A percentile compares a stretch with the other conserved stretches of the same genome.
These are phyloP conservation scores for Aspergillus candidus DNA, from an alignment of 2,329 filamentous ascomycete genomes.

Conservation along the genomic window DNA sequence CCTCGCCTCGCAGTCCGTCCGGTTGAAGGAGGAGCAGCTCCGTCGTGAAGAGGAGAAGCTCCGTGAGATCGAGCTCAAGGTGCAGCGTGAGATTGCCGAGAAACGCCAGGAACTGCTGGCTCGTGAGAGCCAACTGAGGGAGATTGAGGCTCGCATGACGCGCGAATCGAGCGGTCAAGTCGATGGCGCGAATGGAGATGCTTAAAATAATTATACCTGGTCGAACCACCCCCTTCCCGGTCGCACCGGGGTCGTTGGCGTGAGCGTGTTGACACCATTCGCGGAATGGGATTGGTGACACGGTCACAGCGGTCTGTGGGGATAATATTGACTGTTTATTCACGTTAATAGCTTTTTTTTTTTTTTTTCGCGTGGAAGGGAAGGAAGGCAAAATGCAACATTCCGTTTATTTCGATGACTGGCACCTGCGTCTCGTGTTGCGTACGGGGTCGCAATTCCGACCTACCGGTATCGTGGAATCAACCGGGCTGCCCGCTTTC, in stretches of 20 bases:
- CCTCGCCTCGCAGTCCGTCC: conserved; percentile 91
- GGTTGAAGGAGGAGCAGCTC: conserved; percentile 98
- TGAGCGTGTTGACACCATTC: conserved; percentile 26
- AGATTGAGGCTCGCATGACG: conserved; percentile 97
- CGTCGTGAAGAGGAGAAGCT: conserved; percentile 99
- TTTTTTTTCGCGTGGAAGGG: conserved; percentile 7
- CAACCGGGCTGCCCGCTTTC: conserved; percentile 10
- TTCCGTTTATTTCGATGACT: conserved; percentile 23
- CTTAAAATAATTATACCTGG: conserved; percentile 27
- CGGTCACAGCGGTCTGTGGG: conserved; percentile 32
- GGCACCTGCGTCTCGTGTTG: conserved; percentile 5
- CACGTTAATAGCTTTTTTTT: conserved; percentile 36
- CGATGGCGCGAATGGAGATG: conserved; percentile 32
- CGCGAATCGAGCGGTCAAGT: conserved; percentile 59
- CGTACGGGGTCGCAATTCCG: not conserved
- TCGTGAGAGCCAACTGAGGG: conserved; percentile 95
- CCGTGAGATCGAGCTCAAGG: conserved; percentile 98
- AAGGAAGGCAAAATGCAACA: conserved; percentile 27
- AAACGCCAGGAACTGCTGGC: conserved; percentile 97
- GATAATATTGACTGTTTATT: conserved; percentile 37
- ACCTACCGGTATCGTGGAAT: conserved; percentile 12
- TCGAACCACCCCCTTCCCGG: conserved; percentile 21
- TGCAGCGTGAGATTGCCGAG: conserved; percentile 99
- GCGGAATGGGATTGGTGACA: conserved; percentile 31
- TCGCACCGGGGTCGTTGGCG: conserved; percentile 20